Evolutionary conservation across 176 grass and related monocot genomes (phyloP).

Genomic region (Canna indica): DNA sequence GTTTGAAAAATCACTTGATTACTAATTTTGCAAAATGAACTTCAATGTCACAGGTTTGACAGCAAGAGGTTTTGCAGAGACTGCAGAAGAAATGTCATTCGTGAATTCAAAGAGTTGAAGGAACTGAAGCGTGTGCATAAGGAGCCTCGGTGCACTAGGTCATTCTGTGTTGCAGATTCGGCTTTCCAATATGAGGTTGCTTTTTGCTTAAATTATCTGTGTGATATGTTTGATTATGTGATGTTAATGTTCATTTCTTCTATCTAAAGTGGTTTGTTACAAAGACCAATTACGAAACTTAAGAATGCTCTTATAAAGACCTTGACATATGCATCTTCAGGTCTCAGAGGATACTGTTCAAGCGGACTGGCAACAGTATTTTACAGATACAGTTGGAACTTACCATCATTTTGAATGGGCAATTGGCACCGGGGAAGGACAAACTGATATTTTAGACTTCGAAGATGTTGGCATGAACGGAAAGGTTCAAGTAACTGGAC

Average conservation of each 20-base stretch:
- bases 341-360: slow-evolving; percentile 64
- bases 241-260: background rate
- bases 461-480: slow-evolving; percentile 71
- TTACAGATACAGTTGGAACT: slow-evolving; percentile 41
- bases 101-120: slow-evolving; percentile 95
- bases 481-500: slow-evolving; percentile 46
- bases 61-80: slow-evolving; percentile 98
- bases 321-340: slow-evolving; percentile 39
- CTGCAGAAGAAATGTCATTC: slow-evolving; percentile 86
- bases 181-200: slow-evolving; percentile 88
- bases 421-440: slow-evolving; percentile 77
- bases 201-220: slow-evolving; percentile 1
- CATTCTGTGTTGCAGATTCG: slow-evolving; percentile 79
- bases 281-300: background rate
- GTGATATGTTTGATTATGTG: background rate
- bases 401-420: slow-evolving; percentile 95
- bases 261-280: background rate
- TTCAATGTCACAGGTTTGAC: slow-evolving; percentile 58
- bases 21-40: slow-evolving; percentile 9
- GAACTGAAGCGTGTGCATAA: slow-evolving; percentile 74
- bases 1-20: background rate
- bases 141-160: slow-evolving; percentile 71
- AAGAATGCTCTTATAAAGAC: background rate
- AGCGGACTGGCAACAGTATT: slow-evolving; percentile 64
- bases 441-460: slow-evolving; percentile 69